Conservation (phyloP, 2,329 filamentous ascomycete species). For the Pseudopithomyces chartarum region DNA sequence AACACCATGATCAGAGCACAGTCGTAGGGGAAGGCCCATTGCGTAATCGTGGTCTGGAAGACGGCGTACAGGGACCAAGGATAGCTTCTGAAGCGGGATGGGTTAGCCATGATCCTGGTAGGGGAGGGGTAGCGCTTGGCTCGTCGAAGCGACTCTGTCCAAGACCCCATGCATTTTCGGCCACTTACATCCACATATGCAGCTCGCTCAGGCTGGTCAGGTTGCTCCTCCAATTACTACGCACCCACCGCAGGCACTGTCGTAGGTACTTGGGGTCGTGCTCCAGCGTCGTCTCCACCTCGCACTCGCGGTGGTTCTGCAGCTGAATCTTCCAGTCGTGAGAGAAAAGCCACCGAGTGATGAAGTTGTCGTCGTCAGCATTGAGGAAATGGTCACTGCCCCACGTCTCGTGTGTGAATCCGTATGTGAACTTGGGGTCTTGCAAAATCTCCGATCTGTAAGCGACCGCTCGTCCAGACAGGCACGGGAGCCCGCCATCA, state of each 20-base stretch:
- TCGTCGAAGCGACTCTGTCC: slow-evolving; percentile 27
- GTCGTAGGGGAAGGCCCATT: slow-evolving; percentile 81
- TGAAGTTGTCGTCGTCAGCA: slow-evolving; percentile 97
- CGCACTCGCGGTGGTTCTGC: slow-evolving; percentile 86
- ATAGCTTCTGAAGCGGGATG: slow-evolving; percentile 68
- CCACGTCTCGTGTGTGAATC: slow-evolving; percentile 85
- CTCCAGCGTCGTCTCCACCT: slow-evolving; percentile 87
- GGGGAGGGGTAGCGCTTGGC: slow-evolving; percentile 39
- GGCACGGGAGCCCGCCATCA: slow-evolving; percentile 94
- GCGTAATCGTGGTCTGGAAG: slow-evolving; percentile 89
- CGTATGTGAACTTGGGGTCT: slow-evolving; percentile 82
- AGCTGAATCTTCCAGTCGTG: slow-evolving; percentile 94
- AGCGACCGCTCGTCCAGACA: slow-evolving; percentile 91
- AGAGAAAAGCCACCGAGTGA: slow-evolving; percentile 92
- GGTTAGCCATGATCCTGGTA: slow-evolving; percentile 31
- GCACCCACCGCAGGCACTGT: slow-evolving; percentile 92
- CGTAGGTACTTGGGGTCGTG: slow-evolving; percentile 87
- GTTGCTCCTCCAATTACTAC: slow-evolving; percentile 98
- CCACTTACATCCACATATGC: slow-evolving; percentile 81
- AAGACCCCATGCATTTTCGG: slow-evolving; percentile 18
- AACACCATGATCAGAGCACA: slow-evolving; percentile 48
- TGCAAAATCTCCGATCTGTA: slow-evolving; percentile 89
- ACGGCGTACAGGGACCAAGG: slow-evolving; percentile 93
- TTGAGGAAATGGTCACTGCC: slow-evolving; percentile 78
- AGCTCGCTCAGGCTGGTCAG: slow-evolving; percentile 86